Conservation (phyloP, 371 early-diverging fungal species). For the Choanephora cucurbitarum region DNA sequence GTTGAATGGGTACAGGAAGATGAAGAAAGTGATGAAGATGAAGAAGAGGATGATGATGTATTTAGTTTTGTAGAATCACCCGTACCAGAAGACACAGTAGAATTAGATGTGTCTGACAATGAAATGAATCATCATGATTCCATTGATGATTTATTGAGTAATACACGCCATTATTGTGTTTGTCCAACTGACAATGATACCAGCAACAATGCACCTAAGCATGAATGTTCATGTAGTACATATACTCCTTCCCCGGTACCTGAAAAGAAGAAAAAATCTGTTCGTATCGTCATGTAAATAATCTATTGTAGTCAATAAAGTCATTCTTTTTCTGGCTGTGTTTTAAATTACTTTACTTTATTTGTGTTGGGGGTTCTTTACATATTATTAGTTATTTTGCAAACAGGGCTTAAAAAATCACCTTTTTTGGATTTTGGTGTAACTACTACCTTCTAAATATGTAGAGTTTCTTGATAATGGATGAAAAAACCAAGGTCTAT, state of each 20-base stretch:
- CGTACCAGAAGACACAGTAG: constrained; percentile 18
- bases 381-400: too few species aligned
- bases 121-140: constrained; percentile 2
- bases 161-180: constrained; percentile 17
- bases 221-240: constrained; percentile 22
- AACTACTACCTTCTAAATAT: too few species aligned
- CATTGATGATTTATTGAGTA: constrained; percentile 11
- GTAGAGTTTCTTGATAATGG: too few species aligned
- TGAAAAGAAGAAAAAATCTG: constrained; percentile 30
- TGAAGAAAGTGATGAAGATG: constrained; percentile 22
- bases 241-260: constrained; percentile 12
- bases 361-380: too few species aligned
- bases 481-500: too few species aligned
- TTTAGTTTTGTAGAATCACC: constrained; percentile 17
- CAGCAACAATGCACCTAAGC: neutral
- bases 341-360: too few species aligned
- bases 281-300: constrained; percentile 32
- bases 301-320: too few species aligned
- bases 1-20: constrained; percentile 22
- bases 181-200: constrained; percentile 21
- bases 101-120: constrained; percentile 24
- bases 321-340: neutral
- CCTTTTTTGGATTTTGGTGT: too few species aligned
- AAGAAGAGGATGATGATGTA: constrained; percentile 16
- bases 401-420: too few species aligned